These are phyloP conservation scores for Lachnellula arida DNA, from an alignment of 2,329 filamentous ascomycete species.

Conservation along the genomic window DNA sequence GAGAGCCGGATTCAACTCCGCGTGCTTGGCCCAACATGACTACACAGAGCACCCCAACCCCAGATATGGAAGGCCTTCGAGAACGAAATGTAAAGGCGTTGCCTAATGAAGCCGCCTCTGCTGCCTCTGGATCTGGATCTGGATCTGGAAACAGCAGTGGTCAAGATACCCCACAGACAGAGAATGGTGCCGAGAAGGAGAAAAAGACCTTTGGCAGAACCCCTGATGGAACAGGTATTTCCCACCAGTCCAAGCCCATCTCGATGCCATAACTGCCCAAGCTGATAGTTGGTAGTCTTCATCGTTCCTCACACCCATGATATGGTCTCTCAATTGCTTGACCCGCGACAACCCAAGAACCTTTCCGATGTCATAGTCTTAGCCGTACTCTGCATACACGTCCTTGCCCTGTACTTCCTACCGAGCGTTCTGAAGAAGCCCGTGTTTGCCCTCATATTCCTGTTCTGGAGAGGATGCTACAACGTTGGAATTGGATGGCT, in stretches of 20 bases:
- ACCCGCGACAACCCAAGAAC: constrained; percentile 93
- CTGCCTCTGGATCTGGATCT: neutral
- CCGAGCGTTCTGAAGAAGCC: constrained; percentile 66
- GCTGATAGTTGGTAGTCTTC: constrained; percentile 61
- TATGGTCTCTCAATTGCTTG: constrained; percentile 96
- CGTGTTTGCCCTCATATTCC: constrained; percentile 75
- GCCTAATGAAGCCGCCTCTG: constrained; percentile 9
- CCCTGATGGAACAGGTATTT: constrained; percentile 81
- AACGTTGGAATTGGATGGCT: constrained; percentile 92
- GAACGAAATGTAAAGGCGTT: constrained; percentile 17
- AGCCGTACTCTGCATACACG: constrained; percentile 68
- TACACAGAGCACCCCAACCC: constrained; percentile 1
- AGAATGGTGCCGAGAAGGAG: constrained; percentile 39
- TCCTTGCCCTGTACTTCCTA: constrained; percentile 68
- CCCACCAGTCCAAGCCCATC: neutral
- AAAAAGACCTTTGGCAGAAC: constrained; percentile 89
- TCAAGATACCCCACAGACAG: constrained; percentile 10
- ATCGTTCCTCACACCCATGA: constrained; percentile 94
- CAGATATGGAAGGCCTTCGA: constrained; percentile 22
- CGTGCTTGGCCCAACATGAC: constrained; percentile 10
- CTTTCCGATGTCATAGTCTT: constrained; percentile 79
- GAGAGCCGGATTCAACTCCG: constrained; percentile 8
- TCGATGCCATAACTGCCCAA: neutral
- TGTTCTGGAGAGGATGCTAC: constrained; percentile 90
- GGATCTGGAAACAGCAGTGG: constrained; percentile 6